These are phyloP conservation scores for Penicillium sp. DNA, from an alignment of 2,329 filamentous ascomycete species.

Conservation along the genomic window DNA sequence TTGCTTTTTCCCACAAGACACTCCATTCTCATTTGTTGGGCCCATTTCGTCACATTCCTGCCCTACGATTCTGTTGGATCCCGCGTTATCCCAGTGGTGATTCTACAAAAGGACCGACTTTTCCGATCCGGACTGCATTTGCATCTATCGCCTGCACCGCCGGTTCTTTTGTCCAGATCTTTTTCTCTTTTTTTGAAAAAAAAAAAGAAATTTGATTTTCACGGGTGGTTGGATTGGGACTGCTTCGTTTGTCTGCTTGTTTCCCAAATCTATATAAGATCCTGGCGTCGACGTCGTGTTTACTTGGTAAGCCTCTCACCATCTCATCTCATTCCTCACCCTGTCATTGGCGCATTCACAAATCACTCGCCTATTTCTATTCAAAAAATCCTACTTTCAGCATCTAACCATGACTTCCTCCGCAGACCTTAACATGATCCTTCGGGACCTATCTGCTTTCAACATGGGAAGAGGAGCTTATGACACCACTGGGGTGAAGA, in stretches of 20 bases:
- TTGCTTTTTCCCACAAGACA: neutral
- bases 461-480: slow-evolving; percentile 55
- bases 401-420: slow-evolving; percentile 33
- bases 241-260: slow-evolving; percentile 21
- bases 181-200: neutral
- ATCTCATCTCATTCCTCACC: slow-evolving; percentile 22
- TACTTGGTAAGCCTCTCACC: slow-evolving; percentile 22
- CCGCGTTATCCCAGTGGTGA: slow-evolving; percentile 28
- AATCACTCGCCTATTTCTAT: neutral
- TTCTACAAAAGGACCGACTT: slow-evolving; percentile 37
- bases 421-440: slow-evolving; percentile 43
- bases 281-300: slow-evolving; percentile 21
- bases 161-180: slow-evolving; percentile 29
- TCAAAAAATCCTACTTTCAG: neutral
- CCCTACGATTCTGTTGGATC: slow-evolving; percentile 30
- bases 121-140: slow-evolving; percentile 40
- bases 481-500: slow-evolving; percentile 53
- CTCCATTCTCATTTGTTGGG: slow-evolving; percentile 20
- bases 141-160: slow-evolving; percentile 29
- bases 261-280: slow-evolving; percentile 25
- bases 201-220: slow-evolving; percentile 6
- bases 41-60: slow-evolving; percentile 34
- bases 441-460: slow-evolving; percentile 42
- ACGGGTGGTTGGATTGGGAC: slow-evolving; percentile 27
- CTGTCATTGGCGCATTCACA: slow-evolving; percentile 5